These are phyloP conservation scores for Debaryomyces maramus DNA, from an alignment of 805 yeast genomes.

Conservation along the genomic window DNA sequence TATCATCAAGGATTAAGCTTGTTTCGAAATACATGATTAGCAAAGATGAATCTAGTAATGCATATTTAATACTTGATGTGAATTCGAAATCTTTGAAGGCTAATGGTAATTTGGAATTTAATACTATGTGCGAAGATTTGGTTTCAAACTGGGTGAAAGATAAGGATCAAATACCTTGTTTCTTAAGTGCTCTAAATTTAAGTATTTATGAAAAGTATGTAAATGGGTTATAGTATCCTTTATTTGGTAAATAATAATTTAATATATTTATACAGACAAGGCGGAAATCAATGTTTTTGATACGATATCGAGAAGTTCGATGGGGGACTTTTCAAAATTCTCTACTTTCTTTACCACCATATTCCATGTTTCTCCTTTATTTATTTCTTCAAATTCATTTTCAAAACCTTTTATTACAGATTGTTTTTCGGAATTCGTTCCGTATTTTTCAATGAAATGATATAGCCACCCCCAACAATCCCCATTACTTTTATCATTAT, in stretches of 20 bases:
- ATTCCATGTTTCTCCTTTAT: conserved; percentile 64
- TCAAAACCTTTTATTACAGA: conserved; percentile 35
- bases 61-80: conserved; percentile 59
- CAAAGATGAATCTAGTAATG: conserved; percentile 27
- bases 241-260: conserved; percentile 2
- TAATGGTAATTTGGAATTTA: conserved; percentile 41
- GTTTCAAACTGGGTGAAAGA: conserved; percentile 67
- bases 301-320: conserved; percentile 40
- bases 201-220: conserved; percentile 53
- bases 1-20: conserved; percentile 55
- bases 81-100: conserved; percentile 56
- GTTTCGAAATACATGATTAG: conserved; percentile 42
- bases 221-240: conserved; percentile 8
- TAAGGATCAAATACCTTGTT: conserved; percentile 71
- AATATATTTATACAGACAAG: conserved; percentile 4
- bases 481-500: conserved; percentile 59
- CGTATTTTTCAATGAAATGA: conserved; percentile 42
- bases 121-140: conserved; percentile 46
- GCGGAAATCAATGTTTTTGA: conserved; percentile 16
- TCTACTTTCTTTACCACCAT: conserved; percentile 46
- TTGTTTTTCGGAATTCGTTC: conserved; percentile 35
- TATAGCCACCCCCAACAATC: conserved; percentile 76
- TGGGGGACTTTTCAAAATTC: conserved; percentile 41
- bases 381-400: conserved; percentile 48
- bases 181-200: conserved; percentile 71